phyloP scores from a whole-genome alignment of 2,329 filamentous ascomycete species.

The Cladobotryum protrusum region DNA sequence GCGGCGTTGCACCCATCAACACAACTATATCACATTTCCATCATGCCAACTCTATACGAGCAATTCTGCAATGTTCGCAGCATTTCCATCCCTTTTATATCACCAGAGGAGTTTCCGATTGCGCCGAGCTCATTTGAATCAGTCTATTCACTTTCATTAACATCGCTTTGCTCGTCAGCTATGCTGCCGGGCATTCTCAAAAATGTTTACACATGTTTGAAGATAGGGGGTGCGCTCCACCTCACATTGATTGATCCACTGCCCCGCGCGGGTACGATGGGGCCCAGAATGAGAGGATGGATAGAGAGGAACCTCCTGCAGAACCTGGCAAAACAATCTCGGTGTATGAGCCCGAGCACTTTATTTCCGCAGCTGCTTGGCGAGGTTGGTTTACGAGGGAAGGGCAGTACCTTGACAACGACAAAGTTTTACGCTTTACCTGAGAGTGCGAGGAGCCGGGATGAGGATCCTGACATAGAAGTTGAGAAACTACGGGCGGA shows the following conservation, averaged over 20 bases:
- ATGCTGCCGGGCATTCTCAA: constrained; percentile 52
- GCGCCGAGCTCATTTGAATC: constrained; percentile 39
- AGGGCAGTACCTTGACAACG: constrained; percentile 41
- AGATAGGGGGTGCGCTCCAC: constrained; percentile 49
- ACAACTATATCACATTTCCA: constrained; percentile 41
- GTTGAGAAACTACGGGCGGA: constrained; percentile 18
- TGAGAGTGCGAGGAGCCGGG: constrained; percentile 20
- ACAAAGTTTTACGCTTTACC: constrained; percentile 44
- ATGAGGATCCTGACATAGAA: constrained; percentile 18
- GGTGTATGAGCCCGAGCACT: constrained; percentile 53
- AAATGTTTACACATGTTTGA: constrained; percentile 51
- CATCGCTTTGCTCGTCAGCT: constrained; percentile 48
- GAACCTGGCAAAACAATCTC: constrained; percentile 52
- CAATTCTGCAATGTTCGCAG: constrained; percentile 36
- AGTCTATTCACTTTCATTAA: constrained; percentile 49
- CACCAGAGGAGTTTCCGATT: constrained; percentile 30
- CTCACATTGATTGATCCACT: constrained; percentile 58
- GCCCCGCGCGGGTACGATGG: constrained; percentile 49
- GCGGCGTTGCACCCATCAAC: constrained; percentile 36
- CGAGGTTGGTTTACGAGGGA: constrained; percentile 45
- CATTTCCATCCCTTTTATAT: constrained; percentile 32
- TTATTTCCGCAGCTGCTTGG: constrained; percentile 54
- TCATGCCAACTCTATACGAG: constrained; percentile 30
- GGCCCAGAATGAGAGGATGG: constrained; percentile 54
- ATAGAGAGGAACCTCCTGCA: constrained; percentile 54